Evolutionary conservation across 129 eudicot species (phyloP), one percentile per base, ranked within the genome.

Genomic region (Artemisia argyi): DNA sequence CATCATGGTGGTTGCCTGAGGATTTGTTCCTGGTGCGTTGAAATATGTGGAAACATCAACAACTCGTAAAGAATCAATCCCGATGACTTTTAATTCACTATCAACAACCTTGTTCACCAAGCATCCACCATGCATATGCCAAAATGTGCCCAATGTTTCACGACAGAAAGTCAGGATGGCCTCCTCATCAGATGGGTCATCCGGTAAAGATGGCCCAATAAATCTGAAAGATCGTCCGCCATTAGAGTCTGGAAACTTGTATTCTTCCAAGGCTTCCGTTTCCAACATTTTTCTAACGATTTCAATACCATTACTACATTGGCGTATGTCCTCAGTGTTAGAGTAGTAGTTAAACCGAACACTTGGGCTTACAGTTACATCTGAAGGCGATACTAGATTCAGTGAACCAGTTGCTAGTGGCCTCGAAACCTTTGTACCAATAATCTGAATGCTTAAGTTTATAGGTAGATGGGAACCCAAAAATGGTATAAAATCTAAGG

Each of bases 71-170:
- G 44, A 64, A 39, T 50, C 54, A 19, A 74, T 44, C n/a, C 73
- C 73, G 10, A 74, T 54, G 12, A 74, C 79, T 55, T 65, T 65
- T 26, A 74, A 64, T 30, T 74, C 16, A 17, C 65, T 15, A 65
- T 74, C 79, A 3, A 75, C 79, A 16, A 75, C 79, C 53, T 75
- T 75, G 4, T 65, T 53, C 42, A 65, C 79, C 39, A 65, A 63
- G 22, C 72, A 65, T 75, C 79, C 79, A 10, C 79, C 79, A 65
- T 64, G 72, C 12, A 32, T 51, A 65, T 75, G 79, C 61, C 62
- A 75, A 19, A 35, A 28, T 60, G 65, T 24, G 44, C 42, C 26
- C 65, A 26, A 24, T 5, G 65, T 60, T 60, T 26, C 44, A 3
- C 65, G 65, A 60, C 65, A 60, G 30, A 26, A 60, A 0, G 17